Percentiles rank a stretch among this genome's conserved stretches.
Conservation (phyloP, 1,284 basidiomycete genomes). For the Uromyces viciae-fabae region DNA sequence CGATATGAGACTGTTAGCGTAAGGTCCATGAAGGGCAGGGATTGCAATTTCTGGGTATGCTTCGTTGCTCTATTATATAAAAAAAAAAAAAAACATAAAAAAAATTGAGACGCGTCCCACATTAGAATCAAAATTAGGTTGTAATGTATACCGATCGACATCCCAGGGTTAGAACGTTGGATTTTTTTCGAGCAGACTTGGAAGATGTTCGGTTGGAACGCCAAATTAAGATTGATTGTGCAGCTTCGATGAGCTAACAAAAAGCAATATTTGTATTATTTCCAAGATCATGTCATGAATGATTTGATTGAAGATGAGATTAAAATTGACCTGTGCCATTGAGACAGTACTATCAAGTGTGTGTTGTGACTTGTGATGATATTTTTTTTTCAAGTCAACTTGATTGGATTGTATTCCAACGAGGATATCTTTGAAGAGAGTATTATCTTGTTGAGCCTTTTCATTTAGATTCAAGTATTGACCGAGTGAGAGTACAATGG, state of each 20-base stretch:
- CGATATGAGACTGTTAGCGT: constrained; percentile 19
- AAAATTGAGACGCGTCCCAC: neutral
- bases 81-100: neutral
- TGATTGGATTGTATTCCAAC: neutral
- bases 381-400: neutral
- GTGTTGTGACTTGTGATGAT: neutral
- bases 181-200: neutral
- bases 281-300: neutral
- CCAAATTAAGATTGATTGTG: constrained; percentile 29
- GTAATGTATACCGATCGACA: constrained; percentile 35
- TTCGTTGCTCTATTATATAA: constrained; percentile 1
- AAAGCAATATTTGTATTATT: neutral
- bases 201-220: neutral
- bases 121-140: too few species aligned
- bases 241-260: constrained; percentile 23
- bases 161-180: constrained; percentile 19
- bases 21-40: constrained; percentile 11
- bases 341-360: neutral
- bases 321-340: constrained; percentile 10
- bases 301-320: neutral
- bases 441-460: neutral
- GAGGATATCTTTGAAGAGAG: neutral
- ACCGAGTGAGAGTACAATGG: neutral
- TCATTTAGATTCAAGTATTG: neutral
- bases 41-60: constrained; percentile 18